Evolutionary conservation across 495 filamentous ascomycete genomes (phyloP), one percentile per base, ranked within the genome.

Genomic region (Penicillium maclennaniae): DNA sequence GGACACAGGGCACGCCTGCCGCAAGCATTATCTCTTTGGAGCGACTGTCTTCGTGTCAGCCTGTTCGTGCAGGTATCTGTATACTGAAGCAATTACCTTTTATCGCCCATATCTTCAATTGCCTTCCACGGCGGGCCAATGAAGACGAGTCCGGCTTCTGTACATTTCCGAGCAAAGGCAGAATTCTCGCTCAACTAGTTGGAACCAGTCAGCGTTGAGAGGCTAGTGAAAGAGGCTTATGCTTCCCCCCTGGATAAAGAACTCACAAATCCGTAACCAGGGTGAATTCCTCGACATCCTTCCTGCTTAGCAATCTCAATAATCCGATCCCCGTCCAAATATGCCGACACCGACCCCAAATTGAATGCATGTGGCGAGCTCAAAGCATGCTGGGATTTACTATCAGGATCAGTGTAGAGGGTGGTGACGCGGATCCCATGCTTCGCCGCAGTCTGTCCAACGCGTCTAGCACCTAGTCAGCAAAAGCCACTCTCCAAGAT

Each of bases 21-120:
- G 83, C 81, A 8, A 82, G 87, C 95, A 99, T 97, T 59, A 97
- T 97, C 61, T 95, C 87, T 67, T 99, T 99, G 6, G 84, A 87
- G 43, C 83, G 79, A 51, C 85, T 87, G 20, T 27, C 51, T 14
- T 20, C 6, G 16, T 15, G 10, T 67, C 39, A 51, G 48, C 4
- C 17, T 42, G 16, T 42, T 19, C 14, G 4, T 19, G 8, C 2
- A 7, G 9, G 16, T 20, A 14, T 20, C 4, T 14, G 1, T 6
- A 20, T 26, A 9, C 19, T 25, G 37, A 12, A 3, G 14, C 16
- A 34, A 62, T 31, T 81, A 84, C 71, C 87, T 91, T 75, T 99
- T 99, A 66, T 96, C 89, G 38, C 93, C 93, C 93, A 99, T 97
- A 34, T 92, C 88, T 58, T 92, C 89, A 70, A 99, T 99, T 7